These are phyloP conservation scores for Beauveria varroae DNA, from an alignment of 2,329 filamentous ascomycete species.

Conservation along the genomic window DNA sequence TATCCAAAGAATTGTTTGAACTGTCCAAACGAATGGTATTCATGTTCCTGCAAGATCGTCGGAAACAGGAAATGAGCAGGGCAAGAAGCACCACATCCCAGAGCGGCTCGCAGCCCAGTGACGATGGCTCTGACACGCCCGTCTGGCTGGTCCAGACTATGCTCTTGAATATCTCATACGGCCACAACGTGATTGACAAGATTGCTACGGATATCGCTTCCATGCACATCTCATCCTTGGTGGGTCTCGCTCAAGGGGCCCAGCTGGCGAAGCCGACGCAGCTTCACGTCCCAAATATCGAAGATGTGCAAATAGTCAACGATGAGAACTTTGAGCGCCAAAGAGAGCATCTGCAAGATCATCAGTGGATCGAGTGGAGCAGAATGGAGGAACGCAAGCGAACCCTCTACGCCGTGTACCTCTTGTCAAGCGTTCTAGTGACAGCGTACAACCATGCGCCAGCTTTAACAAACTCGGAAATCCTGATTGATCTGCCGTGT, in stretches of 20 bases:
- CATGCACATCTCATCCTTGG: conserved; percentile 83
- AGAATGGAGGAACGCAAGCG: conserved; percentile 82
- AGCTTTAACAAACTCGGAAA: conserved; percentile 88
- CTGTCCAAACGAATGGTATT: conserved; percentile 94
- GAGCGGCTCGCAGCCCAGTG: conserved; percentile 41
- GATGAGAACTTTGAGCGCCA: conserved; percentile 38
- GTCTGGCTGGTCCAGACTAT: conserved; percentile 96
- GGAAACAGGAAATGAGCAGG: conserved; percentile 68
- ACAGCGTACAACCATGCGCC: conserved; percentile 91
- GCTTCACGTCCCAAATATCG: conserved; percentile 36
- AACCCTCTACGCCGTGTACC: conserved; percentile 85
- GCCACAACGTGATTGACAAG: conserved; percentile 90
- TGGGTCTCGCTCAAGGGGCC: conserved; percentile 86
- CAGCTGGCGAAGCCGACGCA: conserved; percentile 51
- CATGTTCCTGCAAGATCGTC: conserved; percentile 82
- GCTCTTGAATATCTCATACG: conserved; percentile 92
- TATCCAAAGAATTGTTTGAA: conserved; percentile 82
- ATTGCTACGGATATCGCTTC: conserved; percentile 84
- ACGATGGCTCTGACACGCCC: conserved; percentile 66
- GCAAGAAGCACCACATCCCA: conserved; percentile 44
- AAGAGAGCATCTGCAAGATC: conserved; percentile 46
- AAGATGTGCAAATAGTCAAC: conserved; percentile 52
- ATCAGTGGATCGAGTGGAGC: conserved; percentile 89
- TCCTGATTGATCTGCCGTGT: conserved; percentile 80
- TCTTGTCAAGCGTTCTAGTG: conserved; percentile 82